A percentile compares a stretch with the other conserved stretches of the same genome.
phyloP scores from a whole-genome alignment of 441 rosid species.

The Pelargonium exstipulatum region DNA sequence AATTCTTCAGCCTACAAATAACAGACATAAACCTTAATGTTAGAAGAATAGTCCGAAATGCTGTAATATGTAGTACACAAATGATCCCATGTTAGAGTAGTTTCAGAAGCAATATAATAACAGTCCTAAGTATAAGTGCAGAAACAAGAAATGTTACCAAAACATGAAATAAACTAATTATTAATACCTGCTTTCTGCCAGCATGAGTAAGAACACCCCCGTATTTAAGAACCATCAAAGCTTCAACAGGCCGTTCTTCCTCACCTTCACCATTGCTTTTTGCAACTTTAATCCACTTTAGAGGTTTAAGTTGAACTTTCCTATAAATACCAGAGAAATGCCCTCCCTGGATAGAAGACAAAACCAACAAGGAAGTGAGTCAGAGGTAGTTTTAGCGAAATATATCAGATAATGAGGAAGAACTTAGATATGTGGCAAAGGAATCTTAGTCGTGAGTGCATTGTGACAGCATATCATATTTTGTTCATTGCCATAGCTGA shows the following conservation, averaged over 20 bases:
- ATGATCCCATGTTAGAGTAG: background rate
- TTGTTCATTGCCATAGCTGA: conserved; percentile 1
- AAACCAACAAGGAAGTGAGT: background rate
- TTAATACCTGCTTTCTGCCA: conserved; percentile 94
- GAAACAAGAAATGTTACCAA: background rate
- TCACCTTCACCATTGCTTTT: conserved; percentile 81
- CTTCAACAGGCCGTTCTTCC: conserved; percentile 92
- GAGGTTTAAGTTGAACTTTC: conserved; percentile 98
- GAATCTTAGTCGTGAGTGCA: background rate
- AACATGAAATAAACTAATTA: conserved; percentile 15
- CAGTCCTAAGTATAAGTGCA: background rate
- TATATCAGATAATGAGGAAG: background rate
- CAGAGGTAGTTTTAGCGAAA: background rate
- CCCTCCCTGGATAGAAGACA: conserved; percentile 67
- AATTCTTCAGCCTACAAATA: conserved; percentile 92
- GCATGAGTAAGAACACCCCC: conserved; percentile 99
- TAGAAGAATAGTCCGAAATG: conserved; percentile 10
- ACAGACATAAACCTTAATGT: conserved; percentile 16
- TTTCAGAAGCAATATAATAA: background rate
- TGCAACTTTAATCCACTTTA: conserved; percentile 81
- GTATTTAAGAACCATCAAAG: conserved; percentile 97
- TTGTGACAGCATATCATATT: background rate
- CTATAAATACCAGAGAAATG: conserved; percentile 99
- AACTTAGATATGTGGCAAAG: background rate
- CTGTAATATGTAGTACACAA: background rate